phyloP scores from a whole-genome alignment of 352 stramenopile genomes.

The Lagenidium sp. region DNA sequence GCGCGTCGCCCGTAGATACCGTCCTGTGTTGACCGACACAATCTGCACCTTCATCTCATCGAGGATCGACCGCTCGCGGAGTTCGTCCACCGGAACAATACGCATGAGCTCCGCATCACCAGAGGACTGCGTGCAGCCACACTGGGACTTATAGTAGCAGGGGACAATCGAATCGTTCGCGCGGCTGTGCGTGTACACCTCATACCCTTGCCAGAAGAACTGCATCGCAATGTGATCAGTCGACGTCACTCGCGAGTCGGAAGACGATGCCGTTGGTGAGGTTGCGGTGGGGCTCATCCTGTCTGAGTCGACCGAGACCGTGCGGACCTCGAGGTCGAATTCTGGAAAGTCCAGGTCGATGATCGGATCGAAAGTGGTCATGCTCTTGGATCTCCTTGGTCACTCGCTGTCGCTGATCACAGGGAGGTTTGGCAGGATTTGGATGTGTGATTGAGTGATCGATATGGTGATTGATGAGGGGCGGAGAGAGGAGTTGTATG shows the following conservation, averaged over 20 bases:
- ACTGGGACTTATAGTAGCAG: slow-evolving; percentile 18
- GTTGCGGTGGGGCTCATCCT: neutral
- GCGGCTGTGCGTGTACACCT: slow-evolving; percentile 14
- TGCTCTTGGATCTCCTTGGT: too few relatives aligned
- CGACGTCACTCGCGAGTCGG: slow-evolving; percentile 14
- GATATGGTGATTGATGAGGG: too few relatives aligned
- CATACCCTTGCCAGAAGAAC: slow-evolving; percentile 25
- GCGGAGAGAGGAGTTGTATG: too few relatives aligned
- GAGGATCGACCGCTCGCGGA: slow-evolving; percentile 15
- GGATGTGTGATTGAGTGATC: too few relatives aligned
- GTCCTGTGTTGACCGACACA: slow-evolving; percentile 12
- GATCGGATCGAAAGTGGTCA: too few relatives aligned
- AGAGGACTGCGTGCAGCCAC: slow-evolving; percentile 8
- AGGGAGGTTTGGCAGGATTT: too few relatives aligned
- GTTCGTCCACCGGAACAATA: slow-evolving; percentile 17
- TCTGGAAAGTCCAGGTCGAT: too few relatives aligned
- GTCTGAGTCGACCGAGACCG: neutral
- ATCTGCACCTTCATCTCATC: slow-evolving; percentile 23
- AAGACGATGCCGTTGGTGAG: neutral
- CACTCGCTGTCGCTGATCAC: too few relatives aligned
- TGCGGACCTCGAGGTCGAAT: neutral
- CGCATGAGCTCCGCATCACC: slow-evolving; percentile 15
- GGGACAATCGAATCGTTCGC: slow-evolving; percentile 11
- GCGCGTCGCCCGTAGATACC: slow-evolving; percentile 18
- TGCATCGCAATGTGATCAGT: slow-evolving; percentile 19